Percentiles rank a stretch among this genome's conserved stretches.
These are phyloP conservation scores for Sordariomycetes sp. DNA, from an alignment of 2,329 filamentous ascomycete species.

Conservation along the genomic window DNA sequence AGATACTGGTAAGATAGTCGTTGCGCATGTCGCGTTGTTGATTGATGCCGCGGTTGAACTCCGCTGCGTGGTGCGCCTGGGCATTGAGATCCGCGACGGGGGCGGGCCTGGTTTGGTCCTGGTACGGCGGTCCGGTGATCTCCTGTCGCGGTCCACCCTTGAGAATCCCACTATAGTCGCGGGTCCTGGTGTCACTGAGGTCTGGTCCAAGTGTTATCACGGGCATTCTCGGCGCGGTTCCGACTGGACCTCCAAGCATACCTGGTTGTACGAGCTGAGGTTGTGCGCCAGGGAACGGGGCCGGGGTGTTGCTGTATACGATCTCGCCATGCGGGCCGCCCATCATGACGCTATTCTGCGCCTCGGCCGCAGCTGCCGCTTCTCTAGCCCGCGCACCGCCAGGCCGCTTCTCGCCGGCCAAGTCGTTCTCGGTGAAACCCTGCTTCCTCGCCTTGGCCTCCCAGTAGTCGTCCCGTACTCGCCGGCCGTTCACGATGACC, in stretches of 20 bases:
- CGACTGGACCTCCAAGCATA: slow-evolving; percentile 51
- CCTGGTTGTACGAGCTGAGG: slow-evolving; percentile 58
- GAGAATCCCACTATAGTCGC: slow-evolving; percentile 66
- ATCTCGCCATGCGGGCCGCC: slow-evolving; percentile 70
- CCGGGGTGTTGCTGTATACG: slow-evolving; percentile 67
- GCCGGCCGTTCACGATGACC: slow-evolving; percentile 76
- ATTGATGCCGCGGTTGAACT: slow-evolving; percentile 78
- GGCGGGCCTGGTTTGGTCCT: slow-evolving; percentile 70
- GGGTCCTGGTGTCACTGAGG: slow-evolving; percentile 61
- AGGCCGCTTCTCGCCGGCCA: slow-evolving; percentile 90
- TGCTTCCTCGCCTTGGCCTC: slow-evolving; percentile 94
- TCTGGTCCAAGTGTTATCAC: slow-evolving; percentile 76
- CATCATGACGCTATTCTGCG: slow-evolving; percentile 48
- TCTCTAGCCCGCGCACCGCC: slow-evolving; percentile 83
- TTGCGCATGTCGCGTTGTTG: slow-evolving; percentile 66
- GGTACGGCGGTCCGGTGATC: slow-evolving; percentile 73
- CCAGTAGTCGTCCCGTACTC: slow-evolving; percentile 97
- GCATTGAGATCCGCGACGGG: slow-evolving; percentile 67
- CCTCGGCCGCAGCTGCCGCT: slow-evolving; percentile 51
- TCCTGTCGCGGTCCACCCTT: slow-evolving; percentile 78
- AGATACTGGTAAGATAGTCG: slow-evolving; percentile 69
- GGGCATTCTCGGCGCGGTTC: slow-evolving; percentile 59
- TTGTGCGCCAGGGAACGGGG: slow-evolving; percentile 52
- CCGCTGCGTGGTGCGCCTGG: slow-evolving; percentile 77
- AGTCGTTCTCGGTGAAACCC: slow-evolving; percentile 92